phyloP scores from a whole-genome alignment of 2,329 filamentous ascomycete species.

The Neodidymelliopsis sp. region DNA sequence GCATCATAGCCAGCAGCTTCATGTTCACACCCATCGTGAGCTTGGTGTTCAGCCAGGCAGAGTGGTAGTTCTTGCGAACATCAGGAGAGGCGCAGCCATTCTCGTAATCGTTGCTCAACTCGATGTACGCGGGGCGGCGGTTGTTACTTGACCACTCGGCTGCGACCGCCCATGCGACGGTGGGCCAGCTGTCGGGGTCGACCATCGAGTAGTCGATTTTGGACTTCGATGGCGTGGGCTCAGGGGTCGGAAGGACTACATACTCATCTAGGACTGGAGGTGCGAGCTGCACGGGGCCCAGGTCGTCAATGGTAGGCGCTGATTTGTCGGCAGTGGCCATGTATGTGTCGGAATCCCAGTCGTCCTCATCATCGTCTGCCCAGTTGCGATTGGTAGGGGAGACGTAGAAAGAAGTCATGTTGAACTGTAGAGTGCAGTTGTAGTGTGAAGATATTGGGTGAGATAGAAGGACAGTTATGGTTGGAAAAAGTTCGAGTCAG shows the following conservation, averaged over 20 bases:
- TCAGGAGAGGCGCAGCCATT: background rate
- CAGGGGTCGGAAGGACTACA: background rate
- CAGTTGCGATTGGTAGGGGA: slow-evolving; percentile 19
- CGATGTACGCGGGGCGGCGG: slow-evolving; percentile 21
- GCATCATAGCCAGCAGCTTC: background rate
- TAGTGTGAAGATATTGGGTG: too few species aligned
- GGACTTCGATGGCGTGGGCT: background rate
- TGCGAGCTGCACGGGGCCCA: slow-evolving; percentile 17
- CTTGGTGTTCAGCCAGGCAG: slow-evolving; percentile 6
- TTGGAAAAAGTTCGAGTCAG: background rate
- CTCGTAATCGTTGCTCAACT: slow-evolving; percentile 9
- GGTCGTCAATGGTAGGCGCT: slow-evolving; percentile 8
- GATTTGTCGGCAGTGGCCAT: slow-evolving; percentile 24
- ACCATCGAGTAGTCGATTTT: background rate
- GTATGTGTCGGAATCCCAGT: slow-evolving; percentile 27
- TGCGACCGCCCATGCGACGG: background rate
- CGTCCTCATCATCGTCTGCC: slow-evolving; percentile 34
- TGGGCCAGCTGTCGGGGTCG: background rate
- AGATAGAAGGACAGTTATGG: background rate
- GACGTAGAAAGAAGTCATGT: slow-evolving; percentile 17
- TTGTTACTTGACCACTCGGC: background rate
- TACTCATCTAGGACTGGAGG: background rate
- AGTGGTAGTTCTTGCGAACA: slow-evolving; percentile 10
- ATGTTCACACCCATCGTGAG: background rate
- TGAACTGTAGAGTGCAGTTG: background rate